These are phyloP conservation scores for Salix caprea DNA, from an alignment of 345 rosid genomes.

Conservation along the genomic window DNA sequence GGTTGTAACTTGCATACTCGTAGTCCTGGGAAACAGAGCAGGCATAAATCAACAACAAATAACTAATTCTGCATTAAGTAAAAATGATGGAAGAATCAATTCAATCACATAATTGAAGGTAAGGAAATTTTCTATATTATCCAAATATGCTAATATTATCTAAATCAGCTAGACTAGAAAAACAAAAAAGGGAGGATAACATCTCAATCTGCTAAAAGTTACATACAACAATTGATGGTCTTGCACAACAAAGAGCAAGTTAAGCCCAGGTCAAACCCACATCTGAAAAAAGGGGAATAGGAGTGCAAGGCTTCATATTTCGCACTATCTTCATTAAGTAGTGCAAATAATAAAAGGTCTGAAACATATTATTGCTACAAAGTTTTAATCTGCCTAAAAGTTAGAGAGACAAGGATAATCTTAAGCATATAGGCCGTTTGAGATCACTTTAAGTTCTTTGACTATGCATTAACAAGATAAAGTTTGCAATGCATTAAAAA, in stretches of 20 bases:
- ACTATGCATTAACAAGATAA: background rate
- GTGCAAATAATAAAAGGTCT: background rate
- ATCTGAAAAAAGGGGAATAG: too few species aligned
- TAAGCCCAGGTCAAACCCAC: background rate
- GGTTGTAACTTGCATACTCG: conserved; percentile 34
- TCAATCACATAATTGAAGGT: background rate
- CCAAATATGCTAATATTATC: background rate
- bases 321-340: background rate
- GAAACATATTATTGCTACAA: background rate
- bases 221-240: background rate
- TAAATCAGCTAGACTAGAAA: too few species aligned
- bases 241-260: background rate
- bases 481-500: background rate
- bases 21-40: conserved; percentile 22
- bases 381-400: background rate
- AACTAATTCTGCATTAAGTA: background rate
- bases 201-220: background rate
- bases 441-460: background rate
- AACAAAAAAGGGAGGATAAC: too few species aligned
- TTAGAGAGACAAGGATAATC: background rate
- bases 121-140: background rate
- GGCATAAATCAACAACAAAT: background rate
- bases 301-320: too few species aligned
- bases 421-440: background rate
- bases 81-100: background rate